Conservation (phyloP, 331 rosid genomes). For the Prunus yedoensis region DNA sequence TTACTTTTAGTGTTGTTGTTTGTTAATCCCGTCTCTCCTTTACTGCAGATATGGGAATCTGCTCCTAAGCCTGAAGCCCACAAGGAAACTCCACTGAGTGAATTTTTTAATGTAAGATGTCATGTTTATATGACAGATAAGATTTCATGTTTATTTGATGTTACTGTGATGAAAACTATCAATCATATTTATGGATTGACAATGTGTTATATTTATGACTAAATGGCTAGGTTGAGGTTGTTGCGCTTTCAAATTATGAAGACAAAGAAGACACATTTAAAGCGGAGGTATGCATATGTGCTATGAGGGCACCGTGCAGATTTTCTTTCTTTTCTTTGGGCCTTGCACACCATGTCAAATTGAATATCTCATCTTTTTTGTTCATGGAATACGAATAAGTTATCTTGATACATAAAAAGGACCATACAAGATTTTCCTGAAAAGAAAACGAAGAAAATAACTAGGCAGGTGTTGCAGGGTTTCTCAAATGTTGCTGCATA, state of each 20-base stretch:
- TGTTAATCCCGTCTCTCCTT: background rate
- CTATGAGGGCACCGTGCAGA: background rate
- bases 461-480: too few relatives aligned
- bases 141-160: background rate
- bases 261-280: conserved; percentile 94
- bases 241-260: conserved; percentile 94
- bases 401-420: too few relatives aligned
- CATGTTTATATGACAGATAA: conserved; percentile 5
- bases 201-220: conserved; percentile 30
- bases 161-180: background rate
- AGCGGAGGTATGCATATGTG: conserved; percentile 66
- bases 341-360: too few relatives aligned
- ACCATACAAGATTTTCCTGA: too few relatives aligned
- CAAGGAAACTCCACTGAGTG: conserved; percentile 84
- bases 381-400: too few relatives aligned
- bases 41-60: conserved; percentile 88
- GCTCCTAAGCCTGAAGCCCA: conserved; percentile 95
- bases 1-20: background rate
- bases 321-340: too few relatives aligned
- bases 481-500: too few relatives aligned
- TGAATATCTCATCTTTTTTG: too few relatives aligned
- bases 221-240: conserved; percentile 85
- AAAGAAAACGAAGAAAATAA: too few relatives aligned
- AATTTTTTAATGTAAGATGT: conserved; percentile 78
- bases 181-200: conserved; percentile 10